Base-by-base conservation (phyloP, 768 basidiomycete genomes). In the Leccinum uliginosum region DNA sequence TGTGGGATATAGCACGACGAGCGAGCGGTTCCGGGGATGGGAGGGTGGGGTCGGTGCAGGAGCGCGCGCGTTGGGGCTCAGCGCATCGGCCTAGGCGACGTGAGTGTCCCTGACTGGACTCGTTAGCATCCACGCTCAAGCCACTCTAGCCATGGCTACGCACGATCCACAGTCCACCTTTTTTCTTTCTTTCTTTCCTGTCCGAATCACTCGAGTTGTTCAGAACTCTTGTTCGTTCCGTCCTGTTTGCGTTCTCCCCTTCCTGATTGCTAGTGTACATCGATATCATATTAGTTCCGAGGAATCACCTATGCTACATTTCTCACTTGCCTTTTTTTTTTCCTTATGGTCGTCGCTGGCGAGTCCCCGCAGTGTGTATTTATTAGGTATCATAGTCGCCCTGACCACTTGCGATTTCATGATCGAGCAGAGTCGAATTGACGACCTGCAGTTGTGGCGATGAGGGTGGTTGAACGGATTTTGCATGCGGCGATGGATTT, bases 21-120 rank as follows among this genome's bases (percentile, higher is more conserved):
- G 51, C 60, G 89, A 91, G 68, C 74, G 87, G 49, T 93, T 93
- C 71, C 69, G 81, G 11, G 89, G 85, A 21, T 93, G 91, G 91
- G 86, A 88, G 60, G 91, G 91, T 8, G 80, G 80, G 14, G 73
- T 75, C 19, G 91, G 91, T 30, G 86, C 89, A 46, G 91, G 91
- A n/a, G 91, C 91, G 34, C 80, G 91, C 19, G 86, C 89, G 30
- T 76, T 93, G 73, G 90, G 90, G 7, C 76, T 91, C 55, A 72
- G 71, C 30, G 71, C 66, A 2, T 72, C 71, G 12, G 64, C 61
- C 51, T 72, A 71, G 58, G 50, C 50, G 59, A 58, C 48, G 71
- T 70, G 59, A 71, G 69, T 66, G 38, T 45, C 59, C 56, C n/a
- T 55, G 24, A 55, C 50, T 43, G 56, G 23, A 27, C 51, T 29